Base-by-base conservation (phyloP, 495 filamentous ascomycete species). In the Aspergillus haitiensis region DNA sequence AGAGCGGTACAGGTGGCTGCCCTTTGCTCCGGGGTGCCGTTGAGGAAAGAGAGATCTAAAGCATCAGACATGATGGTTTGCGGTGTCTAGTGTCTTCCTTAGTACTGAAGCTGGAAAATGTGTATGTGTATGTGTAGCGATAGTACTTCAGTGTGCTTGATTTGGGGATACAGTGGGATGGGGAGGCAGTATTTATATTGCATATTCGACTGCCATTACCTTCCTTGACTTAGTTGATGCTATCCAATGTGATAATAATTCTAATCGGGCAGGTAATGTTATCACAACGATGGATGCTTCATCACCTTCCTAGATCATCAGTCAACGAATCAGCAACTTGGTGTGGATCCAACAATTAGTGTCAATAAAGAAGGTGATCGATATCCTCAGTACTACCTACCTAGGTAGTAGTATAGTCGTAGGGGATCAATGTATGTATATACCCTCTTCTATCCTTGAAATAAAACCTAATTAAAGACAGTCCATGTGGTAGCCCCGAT, bases 11-110 rank as follows among this genome's bases (percentile, higher is more conserved):
- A 68, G 18, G 62, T 37, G 0, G 53, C 53, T 32, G 55, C 48
- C 10, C 65, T 64, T 16, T 70, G 59, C n/a, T 64, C 45, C 18
- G 63, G 63, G 40, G 59, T 64, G 33, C 67, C 63, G 46, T 70
- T 66, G 10, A 70, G 37, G 15, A 64, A 46, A 11, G 68, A 68
- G 2, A 70, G 32, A 40, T 68, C 65, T 32, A 70, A 0, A 46
- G 42, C 15, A 16, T 13, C 42, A 16, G 5, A 46, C 42, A 46
- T 46, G 21, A 27, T 27, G 21, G 21, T 27, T 27, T 27, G 21
- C 21, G 3, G 21, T 27, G 21, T 27, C 21, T 16, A 18, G n/a
- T 6, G 37, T 16, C 0, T 6, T 0, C 0, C 18, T 46, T 15
- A 13, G 18, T 13, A n/a, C 12, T 18, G 3, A 16, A 2, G n/a